These are phyloP conservation scores for Fusarium sp. DNA, from an alignment of 2,329 filamentous ascomycete species.

Conservation along the genomic window DNA sequence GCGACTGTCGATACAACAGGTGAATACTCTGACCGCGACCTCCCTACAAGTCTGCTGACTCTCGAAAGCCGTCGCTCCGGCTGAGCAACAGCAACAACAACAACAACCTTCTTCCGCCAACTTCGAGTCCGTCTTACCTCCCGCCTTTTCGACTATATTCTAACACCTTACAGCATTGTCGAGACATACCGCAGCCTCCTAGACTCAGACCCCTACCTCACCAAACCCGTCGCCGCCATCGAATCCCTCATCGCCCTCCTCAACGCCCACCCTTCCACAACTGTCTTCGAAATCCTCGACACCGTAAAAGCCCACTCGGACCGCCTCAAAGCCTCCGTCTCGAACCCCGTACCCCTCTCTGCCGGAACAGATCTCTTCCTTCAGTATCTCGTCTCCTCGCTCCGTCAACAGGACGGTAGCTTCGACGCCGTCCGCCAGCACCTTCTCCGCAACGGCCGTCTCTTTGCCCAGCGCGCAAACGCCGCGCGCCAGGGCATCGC, in stretches of 20 bases:
- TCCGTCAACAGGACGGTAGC: conserved; percentile 62
- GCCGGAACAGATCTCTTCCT: conserved; percentile 97
- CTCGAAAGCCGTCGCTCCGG: conserved; percentile 21
- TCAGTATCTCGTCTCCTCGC: conserved; percentile 84
- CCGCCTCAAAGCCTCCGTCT: conserved; percentile 78
- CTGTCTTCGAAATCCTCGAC: conserved; percentile 93
- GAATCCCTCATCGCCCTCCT: conserved; percentile 90
- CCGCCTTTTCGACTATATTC: neutral
- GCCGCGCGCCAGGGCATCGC: conserved; percentile 86
- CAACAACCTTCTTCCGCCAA: conserved; percentile 32
- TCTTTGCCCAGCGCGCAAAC: conserved; percentile 89
- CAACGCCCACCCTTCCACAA: conserved; percentile 79
- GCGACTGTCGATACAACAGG: conserved; percentile 32
- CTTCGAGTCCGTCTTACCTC: conserved; percentile 42
- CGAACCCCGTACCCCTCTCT: conserved; percentile 90
- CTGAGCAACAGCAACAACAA: conserved; percentile 35
- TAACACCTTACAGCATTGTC: conserved; percentile 57
- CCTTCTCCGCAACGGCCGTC: conserved; percentile 82
- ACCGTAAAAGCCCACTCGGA: conserved; percentile 80
- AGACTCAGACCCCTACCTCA: conserved; percentile 79
- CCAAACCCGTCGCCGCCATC: conserved; percentile 95
- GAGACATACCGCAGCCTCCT: conserved; percentile 64
- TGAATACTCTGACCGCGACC: neutral
- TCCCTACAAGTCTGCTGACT: neutral
- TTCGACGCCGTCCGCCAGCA: conserved; percentile 87